A percentile compares a stretch with the other conserved stretches of the same genome.
phyloP scores from a whole-genome alignment of 148 eudicot genomes.

The Chenopodium formosanum region DNA sequence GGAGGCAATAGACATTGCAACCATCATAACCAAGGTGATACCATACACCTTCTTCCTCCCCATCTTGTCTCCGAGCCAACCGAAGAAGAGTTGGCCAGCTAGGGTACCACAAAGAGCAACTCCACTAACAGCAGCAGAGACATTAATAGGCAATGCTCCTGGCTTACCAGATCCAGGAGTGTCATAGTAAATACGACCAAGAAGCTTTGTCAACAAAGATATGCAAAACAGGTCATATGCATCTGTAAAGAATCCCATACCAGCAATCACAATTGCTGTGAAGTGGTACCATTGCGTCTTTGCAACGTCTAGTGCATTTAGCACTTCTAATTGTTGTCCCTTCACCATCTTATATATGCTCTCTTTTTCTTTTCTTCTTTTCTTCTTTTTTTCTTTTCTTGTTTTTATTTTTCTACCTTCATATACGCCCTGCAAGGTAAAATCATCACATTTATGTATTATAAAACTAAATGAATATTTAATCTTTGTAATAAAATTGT shows the following conservation, averaged over 20 bases:
- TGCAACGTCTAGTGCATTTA: slow-evolving; percentile 59
- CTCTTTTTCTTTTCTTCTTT: neutral
- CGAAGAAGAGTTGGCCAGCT: slow-evolving; percentile 64
- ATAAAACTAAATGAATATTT: too few relatives aligned
- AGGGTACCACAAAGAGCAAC: slow-evolving; percentile 69
- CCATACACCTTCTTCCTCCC: slow-evolving; percentile 66
- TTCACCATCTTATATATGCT: neutral
- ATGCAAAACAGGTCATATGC: slow-evolving; percentile 62
- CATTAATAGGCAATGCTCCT: slow-evolving; percentile 49
- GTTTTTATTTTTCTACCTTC: neutral
- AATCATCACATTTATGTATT: too few relatives aligned
- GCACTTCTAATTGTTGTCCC: slow-evolving; percentile 52
- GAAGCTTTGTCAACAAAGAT: slow-evolving; percentile 50
- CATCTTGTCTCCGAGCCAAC: slow-evolving; percentile 71
- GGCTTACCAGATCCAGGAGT: slow-evolving; percentile 21
- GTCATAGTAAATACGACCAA: slow-evolving; percentile 61
- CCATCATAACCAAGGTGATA: slow-evolving; percentile 49
- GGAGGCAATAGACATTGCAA: slow-evolving; percentile 41
- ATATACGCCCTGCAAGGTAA: neutral
- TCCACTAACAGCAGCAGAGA: slow-evolving; percentile 53
- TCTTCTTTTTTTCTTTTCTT: neutral
- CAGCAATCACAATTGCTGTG: slow-evolving; percentile 63
- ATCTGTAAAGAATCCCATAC: slow-evolving; percentile 69
- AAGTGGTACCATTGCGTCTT: slow-evolving; percentile 68
- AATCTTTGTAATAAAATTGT: too few relatives aligned